phyloP scores from a whole-genome alignment of 1,139 yeast genomes.

The Wickerhamiella pararugosa region DNA sequence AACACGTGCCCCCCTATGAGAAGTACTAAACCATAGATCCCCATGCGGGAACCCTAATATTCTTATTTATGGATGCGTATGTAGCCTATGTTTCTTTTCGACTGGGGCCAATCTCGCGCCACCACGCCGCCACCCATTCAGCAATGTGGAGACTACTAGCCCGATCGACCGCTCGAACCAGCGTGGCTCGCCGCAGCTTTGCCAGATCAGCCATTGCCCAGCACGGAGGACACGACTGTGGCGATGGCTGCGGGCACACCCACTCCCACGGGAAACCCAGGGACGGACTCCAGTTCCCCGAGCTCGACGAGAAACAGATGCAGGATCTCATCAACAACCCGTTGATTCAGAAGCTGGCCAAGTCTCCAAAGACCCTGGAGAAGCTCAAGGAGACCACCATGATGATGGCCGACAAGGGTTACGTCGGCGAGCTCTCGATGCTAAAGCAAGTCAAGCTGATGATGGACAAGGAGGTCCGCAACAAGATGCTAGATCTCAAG shows the following conservation, averaged over 20 bases:
- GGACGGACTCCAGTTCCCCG: conserved; percentile 5
- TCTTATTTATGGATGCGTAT: too few species aligned
- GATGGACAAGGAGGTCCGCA: conserved; percentile 16
- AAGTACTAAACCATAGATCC: too few species aligned
- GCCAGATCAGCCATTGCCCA: neutral
- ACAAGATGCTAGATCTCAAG: conserved; percentile 12
- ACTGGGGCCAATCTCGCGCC: too few species aligned
- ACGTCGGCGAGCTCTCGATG: conserved; percentile 14
- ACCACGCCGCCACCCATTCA: too few species aligned
- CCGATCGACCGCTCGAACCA: too few species aligned
- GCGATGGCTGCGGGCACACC: neutral
- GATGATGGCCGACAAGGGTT: conserved; percentile 13
- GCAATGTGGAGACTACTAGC: too few species aligned
- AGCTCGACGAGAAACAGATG: conserved; percentile 9
- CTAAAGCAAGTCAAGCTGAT: conserved; percentile 17
- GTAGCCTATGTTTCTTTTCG: too few species aligned
- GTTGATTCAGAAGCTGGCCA: conserved; percentile 9
- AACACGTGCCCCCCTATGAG: too few species aligned
- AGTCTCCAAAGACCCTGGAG: conserved; percentile 14
- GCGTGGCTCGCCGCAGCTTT: neutral
- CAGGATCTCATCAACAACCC: conserved; percentile 10
- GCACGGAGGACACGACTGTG: neutral
- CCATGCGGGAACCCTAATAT: too few species aligned
- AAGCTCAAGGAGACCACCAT: conserved; percentile 14
- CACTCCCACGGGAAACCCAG: neutral